Evolutionary conservation across 2,329 filamentous ascomycete genomes (phyloP).

Genomic region (Dothistroma pini): DNA sequence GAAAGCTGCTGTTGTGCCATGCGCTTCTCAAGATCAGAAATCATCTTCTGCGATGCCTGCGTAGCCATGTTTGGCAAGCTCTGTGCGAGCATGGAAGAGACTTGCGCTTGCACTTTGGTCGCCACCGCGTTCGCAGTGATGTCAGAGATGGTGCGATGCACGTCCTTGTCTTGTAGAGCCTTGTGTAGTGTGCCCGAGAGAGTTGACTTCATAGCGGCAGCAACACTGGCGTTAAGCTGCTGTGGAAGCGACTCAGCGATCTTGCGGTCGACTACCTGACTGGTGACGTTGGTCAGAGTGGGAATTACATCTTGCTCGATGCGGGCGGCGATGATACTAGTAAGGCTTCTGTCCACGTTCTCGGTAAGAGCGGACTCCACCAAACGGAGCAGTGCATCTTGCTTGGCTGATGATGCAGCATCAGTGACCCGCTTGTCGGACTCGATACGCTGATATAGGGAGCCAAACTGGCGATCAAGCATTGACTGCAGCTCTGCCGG

Average conservation of each 20-base stretch:
- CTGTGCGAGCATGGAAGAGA: constrained; percentile 57
- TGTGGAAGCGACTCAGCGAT: constrained; percentile 65
- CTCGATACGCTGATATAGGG: constrained; percentile 59
- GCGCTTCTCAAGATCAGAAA: constrained; percentile 63
- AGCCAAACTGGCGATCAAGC: constrained; percentile 49
- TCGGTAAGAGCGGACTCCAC: constrained; percentile 66
- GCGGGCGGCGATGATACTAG: constrained; percentile 70
- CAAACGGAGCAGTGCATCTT: constrained; percentile 65
- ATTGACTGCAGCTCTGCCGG: constrained; percentile 17
- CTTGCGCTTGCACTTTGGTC: constrained; percentile 65
- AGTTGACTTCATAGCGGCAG: constrained; percentile 67
- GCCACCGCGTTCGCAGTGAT: constrained; percentile 65
- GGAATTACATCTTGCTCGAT: constrained; percentile 75
- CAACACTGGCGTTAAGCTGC: constrained; percentile 62
- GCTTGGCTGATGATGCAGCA: constrained; percentile 60
- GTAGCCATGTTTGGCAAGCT: constrained; percentile 30
- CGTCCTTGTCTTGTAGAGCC: constrained; percentile 68
- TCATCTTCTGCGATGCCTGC: constrained; percentile 62
- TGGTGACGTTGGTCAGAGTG: constrained; percentile 63
- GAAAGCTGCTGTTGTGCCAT: constrained; percentile 51
- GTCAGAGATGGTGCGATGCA: constrained; percentile 69
- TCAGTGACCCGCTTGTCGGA: constrained; percentile 66
- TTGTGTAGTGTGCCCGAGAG: constrained; percentile 65
- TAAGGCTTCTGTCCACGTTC: constrained; percentile 71
- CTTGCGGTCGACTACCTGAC: constrained; percentile 66